Conservation (phyloP, 352 stramenopile species). For the Phytophthora kernoviae region DNA sequence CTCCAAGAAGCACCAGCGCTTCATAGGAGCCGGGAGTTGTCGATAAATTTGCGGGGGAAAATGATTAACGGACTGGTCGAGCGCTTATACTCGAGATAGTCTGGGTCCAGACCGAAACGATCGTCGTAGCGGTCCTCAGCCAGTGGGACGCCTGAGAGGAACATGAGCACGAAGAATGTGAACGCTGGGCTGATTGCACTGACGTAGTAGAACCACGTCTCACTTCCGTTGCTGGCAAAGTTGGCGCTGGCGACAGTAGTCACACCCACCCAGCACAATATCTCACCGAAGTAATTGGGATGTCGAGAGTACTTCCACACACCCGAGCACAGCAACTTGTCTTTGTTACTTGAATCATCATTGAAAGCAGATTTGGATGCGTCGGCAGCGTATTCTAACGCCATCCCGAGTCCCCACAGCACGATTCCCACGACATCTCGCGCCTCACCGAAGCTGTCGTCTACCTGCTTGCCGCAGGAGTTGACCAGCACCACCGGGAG, state of each 20-base stretch:
- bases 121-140: conserved; percentile 67
- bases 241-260: conserved; percentile 48
- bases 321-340: conserved; percentile 58
- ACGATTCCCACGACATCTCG: conserved; percentile 48
- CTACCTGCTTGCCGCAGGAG: conserved; percentile 32
- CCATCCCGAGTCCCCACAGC: conserved; percentile 62
- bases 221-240: conserved; percentile 31
- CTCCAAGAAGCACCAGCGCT: conserved; percentile 58
- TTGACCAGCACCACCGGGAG: conserved; percentile 72
- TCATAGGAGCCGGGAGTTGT: conserved; percentile 37
- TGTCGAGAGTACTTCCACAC: conserved; percentile 91
- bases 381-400: conserved; percentile 66
- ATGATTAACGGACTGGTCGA: conserved; percentile 65
- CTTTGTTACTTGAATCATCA: conserved; percentile 45
- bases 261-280: conserved; percentile 87
- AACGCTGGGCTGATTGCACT: conserved; percentile 54
- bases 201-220: conserved; percentile 55
- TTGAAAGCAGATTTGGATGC: conserved; percentile 67
- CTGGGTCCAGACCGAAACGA: conserved; percentile 55
- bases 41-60: conserved; percentile 55
- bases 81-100: conserved; percentile 72
- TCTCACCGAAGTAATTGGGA: conserved; percentile 94
- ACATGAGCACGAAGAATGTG: conserved; percentile 72
- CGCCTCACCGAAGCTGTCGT: conserved; percentile 38
- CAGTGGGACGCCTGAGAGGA: conserved; percentile 68